phyloP scores from a whole-genome alignment of 768 basidiomycete genomes.

The Amanita jacksonii region DNA sequence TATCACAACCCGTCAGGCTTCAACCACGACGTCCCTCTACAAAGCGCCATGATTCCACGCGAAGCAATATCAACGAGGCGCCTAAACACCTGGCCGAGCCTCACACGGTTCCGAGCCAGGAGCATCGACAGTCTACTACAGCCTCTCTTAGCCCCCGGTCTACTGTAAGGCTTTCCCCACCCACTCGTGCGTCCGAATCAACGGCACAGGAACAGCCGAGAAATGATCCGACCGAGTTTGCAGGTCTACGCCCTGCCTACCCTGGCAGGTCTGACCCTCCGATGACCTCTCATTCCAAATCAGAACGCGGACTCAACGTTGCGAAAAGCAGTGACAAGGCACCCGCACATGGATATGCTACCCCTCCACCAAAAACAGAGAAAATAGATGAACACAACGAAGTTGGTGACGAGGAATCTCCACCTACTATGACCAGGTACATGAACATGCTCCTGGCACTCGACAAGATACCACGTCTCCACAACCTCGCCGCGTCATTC shows the following conservation, averaged over 20 bases:
- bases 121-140: no score
- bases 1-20: not conserved
- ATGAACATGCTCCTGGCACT: constrained; percentile 54
- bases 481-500: constrained; percentile 44
- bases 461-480: constrained; percentile 40
- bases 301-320: not conserved
- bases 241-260: not conserved
- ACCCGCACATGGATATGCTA: not conserved
- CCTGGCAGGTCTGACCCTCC: not conserved
- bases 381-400: not conserved
- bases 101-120: no score
- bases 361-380: not conserved
- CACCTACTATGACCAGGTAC: constrained; percentile 40
- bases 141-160: no score
- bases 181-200: no score
- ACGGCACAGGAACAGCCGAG: not conserved
- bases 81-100: not conserved
- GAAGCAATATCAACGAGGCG: not conserved
- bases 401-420: not conserved
- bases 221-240: not conserved
- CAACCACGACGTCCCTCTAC: not conserved
- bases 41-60: not conserved
- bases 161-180: no score
- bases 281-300: not conserved
- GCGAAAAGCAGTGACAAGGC: not conserved